phyloP scores from a whole-genome alignment of 176 grass and related monocot genomes.

The Triticum dicoccoides region DNA sequence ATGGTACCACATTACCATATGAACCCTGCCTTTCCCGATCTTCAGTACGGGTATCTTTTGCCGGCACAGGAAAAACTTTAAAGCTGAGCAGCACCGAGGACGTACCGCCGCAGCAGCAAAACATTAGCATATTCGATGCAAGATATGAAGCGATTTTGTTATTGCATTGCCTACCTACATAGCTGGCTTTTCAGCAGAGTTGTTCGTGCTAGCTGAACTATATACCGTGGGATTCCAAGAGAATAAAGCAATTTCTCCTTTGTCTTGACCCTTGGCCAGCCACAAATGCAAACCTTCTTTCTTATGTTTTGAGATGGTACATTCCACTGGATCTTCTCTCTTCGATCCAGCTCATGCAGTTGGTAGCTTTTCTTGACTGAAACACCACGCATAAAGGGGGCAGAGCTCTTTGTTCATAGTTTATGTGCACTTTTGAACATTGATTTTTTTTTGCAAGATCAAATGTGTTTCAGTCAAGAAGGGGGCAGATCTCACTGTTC shows the following conservation, averaged over 20 bases:
- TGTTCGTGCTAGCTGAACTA: constrained; percentile 7
- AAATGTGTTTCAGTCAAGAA: no score
- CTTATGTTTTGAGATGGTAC: constrained; percentile 2
- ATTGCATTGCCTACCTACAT: background rate
- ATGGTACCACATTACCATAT: no score
- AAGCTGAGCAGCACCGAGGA: no score
- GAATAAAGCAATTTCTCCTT: background rate
- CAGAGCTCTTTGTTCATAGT: background rate
- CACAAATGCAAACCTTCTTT: background rate
- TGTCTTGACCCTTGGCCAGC: background rate
- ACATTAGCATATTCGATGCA: background rate
- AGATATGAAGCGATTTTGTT: constrained; percentile 40
- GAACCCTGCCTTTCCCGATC: background rate
- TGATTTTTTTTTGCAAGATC: no score
- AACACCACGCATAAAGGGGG: background rate
- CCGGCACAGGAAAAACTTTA: background rate
- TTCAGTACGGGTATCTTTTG: background rate
- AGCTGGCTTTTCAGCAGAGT: background rate
- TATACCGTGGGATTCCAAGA: background rate
- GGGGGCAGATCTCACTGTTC: no score
- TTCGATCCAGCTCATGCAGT: background rate
- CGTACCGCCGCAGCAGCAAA: background rate
- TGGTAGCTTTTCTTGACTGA: background rate
- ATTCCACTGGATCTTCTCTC: constrained; percentile 52
- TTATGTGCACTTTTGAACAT: no score